Evolutionary conservation across 129 eudicot genomes (phyloP).

Genomic region (Logfia minima): DNA sequence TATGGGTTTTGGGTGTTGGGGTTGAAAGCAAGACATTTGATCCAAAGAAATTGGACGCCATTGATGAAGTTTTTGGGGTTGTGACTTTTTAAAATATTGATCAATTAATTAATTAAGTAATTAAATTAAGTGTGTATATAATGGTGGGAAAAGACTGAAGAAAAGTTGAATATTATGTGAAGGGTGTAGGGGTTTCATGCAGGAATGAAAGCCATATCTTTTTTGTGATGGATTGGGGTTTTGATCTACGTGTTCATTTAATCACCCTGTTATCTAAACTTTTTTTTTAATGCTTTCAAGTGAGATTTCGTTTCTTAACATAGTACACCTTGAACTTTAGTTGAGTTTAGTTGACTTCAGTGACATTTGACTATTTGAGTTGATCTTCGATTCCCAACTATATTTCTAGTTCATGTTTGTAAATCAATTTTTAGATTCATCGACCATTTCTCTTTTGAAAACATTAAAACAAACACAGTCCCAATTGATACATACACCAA

Average conservation of each 20-base stretch:
- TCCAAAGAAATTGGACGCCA: conserved; percentile 65
- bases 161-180: conserved; percentile 26
- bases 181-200: conserved; percentile 34
- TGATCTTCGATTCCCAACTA: too few species aligned
- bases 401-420: too few species aligned
- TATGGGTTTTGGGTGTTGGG: conserved; percentile 71
- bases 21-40: conserved; percentile 52
- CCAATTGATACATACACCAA: too few species aligned
- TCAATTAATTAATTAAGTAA: neutral
- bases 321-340: neutral
- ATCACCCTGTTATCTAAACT: conserved; percentile 38
- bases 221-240: conserved; percentile 37
- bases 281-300: conserved; percentile 7
- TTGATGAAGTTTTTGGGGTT: conserved; percentile 24
- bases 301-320: neutral
- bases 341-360: neutral
- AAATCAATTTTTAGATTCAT: too few species aligned
- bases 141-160: neutral
- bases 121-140: neutral
- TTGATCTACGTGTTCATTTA: conserved; percentile 46
- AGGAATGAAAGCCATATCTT: conserved; percentile 46
- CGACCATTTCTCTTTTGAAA: too few species aligned
- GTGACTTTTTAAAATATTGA: conserved; percentile 9
- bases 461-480: too few species aligned
- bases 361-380: neutral